Percentiles rank a stretch among this genome's conserved stretches.
These are phyloP conservation scores for Limonium bicolor DNA, from an alignment of 148 eudicot genomes.

Conservation along the genomic window DNA sequence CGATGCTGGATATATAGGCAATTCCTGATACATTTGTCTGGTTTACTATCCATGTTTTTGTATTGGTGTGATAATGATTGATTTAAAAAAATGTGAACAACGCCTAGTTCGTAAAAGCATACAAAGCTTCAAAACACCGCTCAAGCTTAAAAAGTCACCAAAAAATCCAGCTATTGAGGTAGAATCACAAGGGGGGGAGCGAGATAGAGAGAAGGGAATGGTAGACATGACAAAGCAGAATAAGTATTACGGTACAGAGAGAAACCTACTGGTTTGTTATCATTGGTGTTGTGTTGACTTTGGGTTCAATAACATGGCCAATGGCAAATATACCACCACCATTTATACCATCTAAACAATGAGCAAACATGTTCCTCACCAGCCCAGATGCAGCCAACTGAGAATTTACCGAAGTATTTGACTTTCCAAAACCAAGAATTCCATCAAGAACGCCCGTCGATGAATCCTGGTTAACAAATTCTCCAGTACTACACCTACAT, in stretches of 20 bases:
- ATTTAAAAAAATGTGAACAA: no score
- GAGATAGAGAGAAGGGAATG: not conserved
- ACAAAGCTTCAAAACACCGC: no score
- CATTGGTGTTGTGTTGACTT: slow-evolving; percentile 71
- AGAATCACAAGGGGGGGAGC: no score
- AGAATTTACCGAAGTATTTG: slow-evolving; percentile 72
- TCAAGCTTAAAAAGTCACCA: no score
- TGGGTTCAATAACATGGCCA: slow-evolving; percentile 84
- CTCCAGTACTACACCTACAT: slow-evolving; percentile 68
- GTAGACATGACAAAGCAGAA: not conserved
- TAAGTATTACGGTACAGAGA: not conserved
- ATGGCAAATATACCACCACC: slow-evolving; percentile 97
- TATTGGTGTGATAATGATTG: no score
- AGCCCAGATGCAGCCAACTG: slow-evolving; percentile 77
- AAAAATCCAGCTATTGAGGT: no score
- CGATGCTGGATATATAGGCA: no score
- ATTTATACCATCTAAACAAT: slow-evolving; percentile 82
- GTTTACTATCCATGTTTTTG: no score
- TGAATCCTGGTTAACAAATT: slow-evolving; percentile 51
- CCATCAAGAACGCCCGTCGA: slow-evolving; percentile 80
- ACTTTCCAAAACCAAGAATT: slow-evolving; percentile 79
- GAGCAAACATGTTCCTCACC: slow-evolving; percentile 88
- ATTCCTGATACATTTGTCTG: no score
- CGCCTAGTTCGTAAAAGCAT: no score
- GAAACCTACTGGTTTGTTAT: slow-evolving; percentile 59